Evolutionary conservation across 768 basidiomycete species (phyloP).

Genomic region (Tulasnella sp.): DNA sequence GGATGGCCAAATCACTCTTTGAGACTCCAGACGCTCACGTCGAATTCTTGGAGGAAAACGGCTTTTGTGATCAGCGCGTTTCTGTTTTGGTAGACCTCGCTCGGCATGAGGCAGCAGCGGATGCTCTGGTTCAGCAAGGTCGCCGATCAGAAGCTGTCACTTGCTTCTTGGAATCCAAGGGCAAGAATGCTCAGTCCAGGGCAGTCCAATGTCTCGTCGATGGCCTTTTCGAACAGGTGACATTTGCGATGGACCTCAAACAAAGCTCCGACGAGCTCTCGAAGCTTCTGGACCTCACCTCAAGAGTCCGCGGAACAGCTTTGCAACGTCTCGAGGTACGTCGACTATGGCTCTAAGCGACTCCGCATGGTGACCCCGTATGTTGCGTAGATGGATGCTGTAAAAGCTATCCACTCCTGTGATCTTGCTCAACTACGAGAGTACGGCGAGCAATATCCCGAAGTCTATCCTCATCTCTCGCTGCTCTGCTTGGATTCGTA

Average conservation of each 20-base stretch:
- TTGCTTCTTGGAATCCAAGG: neutral
- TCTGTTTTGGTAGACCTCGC: neutral
- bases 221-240: neutral
- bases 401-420: neutral
- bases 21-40: neutral
- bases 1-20: neutral
- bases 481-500: neutral
- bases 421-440: neutral
- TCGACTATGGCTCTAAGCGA: no score
- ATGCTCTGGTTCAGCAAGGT: neutral
- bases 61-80: neutral
- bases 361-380: no score
- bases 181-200: neutral
- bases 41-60: constrained; percentile 5
- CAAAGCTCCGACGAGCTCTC: no score
- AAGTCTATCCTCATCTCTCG: neutral
- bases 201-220: neutral
- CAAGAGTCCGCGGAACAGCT: no score
- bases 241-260: neutral
- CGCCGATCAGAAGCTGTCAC: neutral
- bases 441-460: neutral
- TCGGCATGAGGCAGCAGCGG: neutral
- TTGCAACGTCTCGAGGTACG: no score
- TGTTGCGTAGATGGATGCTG: neutral
- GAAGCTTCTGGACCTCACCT: no score